These are phyloP conservation scores for Nemania bipapillata DNA, from an alignment of 2,329 filamentous ascomycete species.

Conservation along the genomic window DNA sequence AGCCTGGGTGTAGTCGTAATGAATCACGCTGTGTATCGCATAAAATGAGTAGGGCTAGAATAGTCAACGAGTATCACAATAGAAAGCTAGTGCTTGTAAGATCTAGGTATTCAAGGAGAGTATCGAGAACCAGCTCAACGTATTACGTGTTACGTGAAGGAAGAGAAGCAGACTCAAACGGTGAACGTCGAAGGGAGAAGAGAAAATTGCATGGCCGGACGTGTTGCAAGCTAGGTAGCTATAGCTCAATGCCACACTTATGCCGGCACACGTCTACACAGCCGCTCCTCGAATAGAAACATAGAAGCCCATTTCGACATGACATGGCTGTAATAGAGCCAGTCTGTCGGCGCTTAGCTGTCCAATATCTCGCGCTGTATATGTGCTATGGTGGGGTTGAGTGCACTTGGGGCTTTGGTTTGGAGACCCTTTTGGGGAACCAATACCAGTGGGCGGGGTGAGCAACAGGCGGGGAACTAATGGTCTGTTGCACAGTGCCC, in stretches of 20 bases:
- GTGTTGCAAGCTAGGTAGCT: slow-evolving; percentile 3
- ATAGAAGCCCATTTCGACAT: background rate
- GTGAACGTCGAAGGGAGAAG: slow-evolving; percentile 27
- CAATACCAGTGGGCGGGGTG: slow-evolving; percentile 20
- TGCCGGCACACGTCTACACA: slow-evolving; percentile 21
- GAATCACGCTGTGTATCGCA: background rate
- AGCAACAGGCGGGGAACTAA: background rate
- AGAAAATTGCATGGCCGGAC: slow-evolving; percentile 1
- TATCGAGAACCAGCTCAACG: slow-evolving; percentile 32
- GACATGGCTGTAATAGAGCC: slow-evolving; percentile 19
- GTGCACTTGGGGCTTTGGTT: background rate
- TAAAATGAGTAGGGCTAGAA: background rate
- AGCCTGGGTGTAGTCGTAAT: background rate
- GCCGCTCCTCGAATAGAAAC: slow-evolving; percentile 24
- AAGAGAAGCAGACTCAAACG: slow-evolving; percentile 12
- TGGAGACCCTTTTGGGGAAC: too few relatives aligned
- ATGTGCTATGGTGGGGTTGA: slow-evolving; percentile 46
- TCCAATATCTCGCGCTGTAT: slow-evolving; percentile 44
- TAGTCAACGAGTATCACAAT: background rate
- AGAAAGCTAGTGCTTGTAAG: slow-evolving; percentile 12
- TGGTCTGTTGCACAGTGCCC: slow-evolving; percentile 16
- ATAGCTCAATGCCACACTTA: slow-evolving; percentile 26
- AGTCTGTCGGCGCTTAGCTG: slow-evolving; percentile 47
- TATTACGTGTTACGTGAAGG: too few relatives aligned
- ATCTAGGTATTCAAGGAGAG: slow-evolving; percentile 1